phyloP scores from a whole-genome alignment of 495 filamentous ascomycete genomes.

The Evansstolkia leycettana region DNA sequence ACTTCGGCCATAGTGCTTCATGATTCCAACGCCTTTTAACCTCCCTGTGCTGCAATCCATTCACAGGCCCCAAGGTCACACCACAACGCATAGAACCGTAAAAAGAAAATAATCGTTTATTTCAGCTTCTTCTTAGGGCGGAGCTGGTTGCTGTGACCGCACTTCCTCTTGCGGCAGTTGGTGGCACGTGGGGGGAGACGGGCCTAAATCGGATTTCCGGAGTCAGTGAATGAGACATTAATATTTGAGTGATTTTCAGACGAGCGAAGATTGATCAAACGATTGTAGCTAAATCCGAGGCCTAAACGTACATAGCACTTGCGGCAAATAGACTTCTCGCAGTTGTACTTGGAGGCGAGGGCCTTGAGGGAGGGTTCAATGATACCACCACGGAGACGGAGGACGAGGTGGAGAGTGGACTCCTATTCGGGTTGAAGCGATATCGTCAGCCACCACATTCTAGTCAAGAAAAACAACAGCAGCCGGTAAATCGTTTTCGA shows the following conservation, averaged over 20 bases:
- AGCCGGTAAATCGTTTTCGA: background rate
- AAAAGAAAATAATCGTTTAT: slow-evolving; percentile 46
- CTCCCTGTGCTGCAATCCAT: slow-evolving; percentile 31
- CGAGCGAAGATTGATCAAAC: too few species aligned
- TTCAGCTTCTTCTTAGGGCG: slow-evolving; percentile 99
- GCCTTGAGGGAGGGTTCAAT: slow-evolving; percentile 99
- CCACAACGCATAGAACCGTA: slow-evolving; percentile 33
- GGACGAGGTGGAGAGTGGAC: slow-evolving; percentile 97
- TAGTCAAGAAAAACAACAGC: background rate
- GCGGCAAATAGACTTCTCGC: slow-evolving; percentile 99
- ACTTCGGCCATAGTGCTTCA: slow-evolving; percentile 32
- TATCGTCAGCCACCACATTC: slow-evolving; percentile 14
- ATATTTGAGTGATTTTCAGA: too few species aligned
- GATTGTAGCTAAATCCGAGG: slow-evolving; percentile 3
- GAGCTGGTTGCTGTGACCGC: slow-evolving; percentile 98
- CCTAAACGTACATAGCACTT: slow-evolving; percentile 82
- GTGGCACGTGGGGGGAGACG: slow-evolving; percentile 96
- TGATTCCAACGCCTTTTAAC: slow-evolving; percentile 37
- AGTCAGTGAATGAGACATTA: slow-evolving; percentile 13
- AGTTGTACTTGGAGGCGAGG: slow-evolving; percentile 97
- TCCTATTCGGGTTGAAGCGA: slow-evolving; percentile 44
- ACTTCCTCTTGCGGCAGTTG: slow-evolving; percentile 99
- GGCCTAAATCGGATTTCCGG: slow-evolving; percentile 53
- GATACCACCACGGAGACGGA: slow-evolving; percentile 98
- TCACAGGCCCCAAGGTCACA: slow-evolving; percentile 19